Percentiles rank a stretch among this genome's conserved stretches.
phyloP scores from a whole-genome alignment of 2,329 filamentous ascomycete species.

The Penicillium sp. region DNA sequence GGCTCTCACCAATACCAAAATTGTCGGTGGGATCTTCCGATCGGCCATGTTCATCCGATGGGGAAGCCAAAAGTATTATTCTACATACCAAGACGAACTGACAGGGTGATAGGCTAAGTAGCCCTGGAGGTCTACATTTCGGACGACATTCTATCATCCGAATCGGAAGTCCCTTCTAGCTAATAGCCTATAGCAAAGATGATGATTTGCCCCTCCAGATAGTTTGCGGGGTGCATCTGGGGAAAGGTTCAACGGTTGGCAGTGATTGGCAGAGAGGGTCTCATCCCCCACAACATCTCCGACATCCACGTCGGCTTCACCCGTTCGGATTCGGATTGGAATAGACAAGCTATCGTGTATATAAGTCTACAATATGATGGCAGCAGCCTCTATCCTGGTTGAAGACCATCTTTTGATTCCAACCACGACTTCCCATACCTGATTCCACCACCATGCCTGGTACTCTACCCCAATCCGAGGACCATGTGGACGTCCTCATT shows the following conservation, averaged over 20 bases:
- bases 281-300: slow-evolving; percentile 12
- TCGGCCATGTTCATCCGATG: slow-evolving; percentile 1
- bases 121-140: not conserved
- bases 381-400: no score
- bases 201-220: not conserved
- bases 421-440: not conserved
- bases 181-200: not conserved
- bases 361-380: not conserved
- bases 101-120: not conserved
- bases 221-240: not conserved
- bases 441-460: slow-evolving; percentile 4
- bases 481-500: slow-evolving; percentile 39
- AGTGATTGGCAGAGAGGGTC: slow-evolving; percentile 6
- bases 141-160: not conserved
- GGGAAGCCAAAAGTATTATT: not conserved
- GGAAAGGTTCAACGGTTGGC: not conserved
- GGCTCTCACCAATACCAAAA: not conserved
- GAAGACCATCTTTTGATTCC: not conserved
- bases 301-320: not conserved
- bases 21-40: slow-evolving; percentile 3
- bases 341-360: not conserved
- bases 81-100: not conserved
- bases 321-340: slow-evolving; percentile 4
- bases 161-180: not conserved
- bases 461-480: slow-evolving; percentile 1